Percentiles rank a stretch among this genome's conserved stretches.
Evolutionary conservation across 164 flowering plant species (phyloP).

Genomic region (Aristolochia contorta): DNA sequence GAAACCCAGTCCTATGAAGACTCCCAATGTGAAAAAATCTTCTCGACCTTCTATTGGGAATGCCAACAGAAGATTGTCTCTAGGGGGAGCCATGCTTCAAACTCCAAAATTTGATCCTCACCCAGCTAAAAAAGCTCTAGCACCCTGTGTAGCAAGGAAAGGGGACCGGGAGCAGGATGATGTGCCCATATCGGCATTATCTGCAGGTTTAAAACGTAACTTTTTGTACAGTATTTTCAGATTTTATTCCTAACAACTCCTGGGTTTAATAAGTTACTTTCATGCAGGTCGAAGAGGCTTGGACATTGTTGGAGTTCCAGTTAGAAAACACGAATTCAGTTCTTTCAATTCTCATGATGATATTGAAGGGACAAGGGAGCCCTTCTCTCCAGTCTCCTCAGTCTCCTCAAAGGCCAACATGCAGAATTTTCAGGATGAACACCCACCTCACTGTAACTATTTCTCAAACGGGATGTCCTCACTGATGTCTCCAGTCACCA

Average conservation of each 20-base stretch:
- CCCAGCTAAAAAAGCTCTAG: constrained; percentile 28
- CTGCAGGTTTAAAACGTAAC: constrained; percentile 28
- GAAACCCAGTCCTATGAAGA: constrained; percentile 1
- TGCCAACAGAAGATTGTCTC: constrained; percentile 2
- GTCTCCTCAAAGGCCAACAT: constrained; percentile 37
- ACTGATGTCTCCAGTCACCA: constrained; percentile 19
- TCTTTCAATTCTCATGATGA: constrained; percentile 35
- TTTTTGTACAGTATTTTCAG: background rate
- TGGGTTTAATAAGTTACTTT: background rate
- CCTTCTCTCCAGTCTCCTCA: constrained; percentile 69
- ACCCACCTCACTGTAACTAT: no score
- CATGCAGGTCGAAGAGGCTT: constrained; percentile 49
- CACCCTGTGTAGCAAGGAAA: constrained; percentile 31
- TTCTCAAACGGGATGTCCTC: no score
- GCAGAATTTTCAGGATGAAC: constrained; percentile 30
- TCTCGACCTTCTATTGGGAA: background rate
- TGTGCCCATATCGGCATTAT: constrained; percentile 18
- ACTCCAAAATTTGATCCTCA: constrained; percentile 35
- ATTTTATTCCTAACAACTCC: background rate
- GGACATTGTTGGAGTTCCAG: constrained; percentile 49
- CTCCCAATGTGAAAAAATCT: background rate
- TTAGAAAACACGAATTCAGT: constrained; percentile 35
- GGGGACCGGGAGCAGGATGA: constrained; percentile 30
- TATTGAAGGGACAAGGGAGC: constrained; percentile 41
- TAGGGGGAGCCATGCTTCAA: constrained; percentile 20